Evolutionary conservation across 805 yeast species (phyloP), one percentile per base, ranked within the genome.

Genomic region (Candida krabiensis): DNA sequence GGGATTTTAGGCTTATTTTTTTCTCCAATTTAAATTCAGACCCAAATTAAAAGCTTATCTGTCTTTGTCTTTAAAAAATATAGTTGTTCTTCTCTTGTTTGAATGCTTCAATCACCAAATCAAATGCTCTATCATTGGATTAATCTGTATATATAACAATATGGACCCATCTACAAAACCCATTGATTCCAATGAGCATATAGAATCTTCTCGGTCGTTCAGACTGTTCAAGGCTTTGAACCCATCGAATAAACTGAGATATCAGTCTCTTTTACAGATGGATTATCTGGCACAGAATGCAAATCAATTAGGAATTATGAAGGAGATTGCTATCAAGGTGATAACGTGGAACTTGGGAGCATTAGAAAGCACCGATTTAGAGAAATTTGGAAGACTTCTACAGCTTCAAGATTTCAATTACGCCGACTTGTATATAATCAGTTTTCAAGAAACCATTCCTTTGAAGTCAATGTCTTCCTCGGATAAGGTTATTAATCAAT

Each of bases 381-480:
- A 46, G 7, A 23, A 43, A 13, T 43, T 52, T 5, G 38, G 39
- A 2, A 49, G 52, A 30, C 21, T 58, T 6, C 32, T 58, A 1
- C 4, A n/a, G 19, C 25, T 28, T 8, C 17, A 41, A 18, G 40
- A 38, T n/a, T 19, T 21, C 6, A 28, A 38, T 5, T 31, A 35
- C 16, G 41, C 57, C 9, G 73, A 69, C 43, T 30, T 76, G 1
- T 66, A 69, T 37, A 59, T 73, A 5, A 44, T 76, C 4, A 69
- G 70, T 5, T 58, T 76, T 30, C 82, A 76, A 49, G 82, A 76
- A 46, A 67, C 77, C 0, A 64, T 76, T 3, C 71, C 78, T 3
- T 55, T 75, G 33, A 66, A 63, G n/a, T 67, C 76, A 11, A 50
- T 70, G 30, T 55, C 67, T n/a, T 60, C 66, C 3, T 62, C 69